Base-by-base conservation (phyloP, 805 yeast genomes). In the Saitoella complicata region DNA sequence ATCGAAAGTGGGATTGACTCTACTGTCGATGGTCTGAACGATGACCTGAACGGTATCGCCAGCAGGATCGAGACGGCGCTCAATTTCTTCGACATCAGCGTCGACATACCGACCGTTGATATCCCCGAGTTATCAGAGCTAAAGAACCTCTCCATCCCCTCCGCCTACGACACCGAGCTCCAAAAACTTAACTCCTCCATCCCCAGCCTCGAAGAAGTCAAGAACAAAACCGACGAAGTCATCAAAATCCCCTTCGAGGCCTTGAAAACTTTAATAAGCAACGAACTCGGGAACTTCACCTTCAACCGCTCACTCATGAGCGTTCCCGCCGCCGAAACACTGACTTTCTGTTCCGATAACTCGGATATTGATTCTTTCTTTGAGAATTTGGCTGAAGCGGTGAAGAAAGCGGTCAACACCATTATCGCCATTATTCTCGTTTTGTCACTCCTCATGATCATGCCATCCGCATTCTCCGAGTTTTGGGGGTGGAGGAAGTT, bases 161-260 rank as follows among this genome's bases (percentile, higher is more conserved):
- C 73, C 0, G 61, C 76, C 0, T 76, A 87, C 38, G 72, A 82
- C 50, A 57, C 58, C 1, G 72, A 76, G 31, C 64, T 91, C 11
- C 71, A 72, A 3, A 50, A 55, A 0, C 59, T 86, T 38, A 63
- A 71, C 13, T 60, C 63, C 0, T 64, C 72, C 2, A 62, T 80
- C 0, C 94, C 93, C 0, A 71, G 74, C 48, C 84, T 84, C 57
- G 73, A 71, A 2, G 68, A 70, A 6, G 77, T 84, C 3, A 71
- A 76, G 54, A 72, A 76, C 47, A 68, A 70, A 13, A 76, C 91
- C 0, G 68, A 73, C 38, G 45, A 56, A 0, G 52, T 76, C 37
- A 68, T 88, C 6, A 61, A 70, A 2, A 55, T 52, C 1, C 95
- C 95, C 0, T 82, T 85, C 54, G 67, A 68, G 0, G 47, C 55